Conservation (phyloP, 1,139 yeast species). For the Wickerhamomyces sp. region DNA sequence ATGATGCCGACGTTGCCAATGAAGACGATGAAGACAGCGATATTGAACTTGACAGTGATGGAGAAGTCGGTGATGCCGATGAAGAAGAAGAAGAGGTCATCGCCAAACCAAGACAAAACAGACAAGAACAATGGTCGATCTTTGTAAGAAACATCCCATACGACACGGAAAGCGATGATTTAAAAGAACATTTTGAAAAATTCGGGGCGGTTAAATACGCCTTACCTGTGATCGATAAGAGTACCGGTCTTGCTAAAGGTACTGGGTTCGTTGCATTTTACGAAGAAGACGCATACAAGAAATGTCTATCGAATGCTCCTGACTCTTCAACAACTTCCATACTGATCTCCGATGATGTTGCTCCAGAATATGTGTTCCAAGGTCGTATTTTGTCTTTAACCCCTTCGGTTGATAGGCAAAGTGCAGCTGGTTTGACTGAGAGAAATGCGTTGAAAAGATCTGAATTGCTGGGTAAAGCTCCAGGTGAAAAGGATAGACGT, state of each 20-base stretch:
- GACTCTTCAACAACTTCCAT: slow-evolving; percentile 69
- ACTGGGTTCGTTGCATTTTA: slow-evolving; percentile 91
- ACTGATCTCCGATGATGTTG: slow-evolving; percentile 86
- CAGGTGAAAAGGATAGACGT: slow-evolving; percentile 77
- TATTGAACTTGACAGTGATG: slow-evolving; percentile 27
- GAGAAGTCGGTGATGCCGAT: slow-evolving; percentile 29
- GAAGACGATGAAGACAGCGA: slow-evolving; percentile 29
- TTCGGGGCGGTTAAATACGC: slow-evolving; percentile 93
- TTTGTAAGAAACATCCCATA: slow-evolving; percentile 93
- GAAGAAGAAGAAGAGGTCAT: slow-evolving; percentile 31
- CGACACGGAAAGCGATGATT: slow-evolving; percentile 79
- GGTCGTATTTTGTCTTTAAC: slow-evolving; percentile 85
- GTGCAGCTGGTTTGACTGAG: slow-evolving; percentile 75
- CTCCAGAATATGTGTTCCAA: slow-evolving; percentile 83
- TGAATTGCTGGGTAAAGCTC: slow-evolving; percentile 74
- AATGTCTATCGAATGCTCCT: slow-evolving; percentile 78
- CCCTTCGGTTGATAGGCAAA: slow-evolving; percentile 80
- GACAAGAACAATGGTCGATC: slow-evolving; percentile 63
- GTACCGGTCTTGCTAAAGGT: slow-evolving; percentile 84
- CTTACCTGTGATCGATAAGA: slow-evolving; percentile 83
- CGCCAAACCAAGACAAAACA: slow-evolving; percentile 42
- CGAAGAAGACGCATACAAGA: slow-evolving; percentile 53
- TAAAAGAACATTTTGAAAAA: slow-evolving; percentile 69
- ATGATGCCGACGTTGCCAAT: slow-evolving; percentile 27
- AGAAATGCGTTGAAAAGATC: slow-evolving; percentile 69